phyloP scores from a whole-genome alignment of 371 early-diverging fungal species.

The Capniomyces stellatus region DNA sequence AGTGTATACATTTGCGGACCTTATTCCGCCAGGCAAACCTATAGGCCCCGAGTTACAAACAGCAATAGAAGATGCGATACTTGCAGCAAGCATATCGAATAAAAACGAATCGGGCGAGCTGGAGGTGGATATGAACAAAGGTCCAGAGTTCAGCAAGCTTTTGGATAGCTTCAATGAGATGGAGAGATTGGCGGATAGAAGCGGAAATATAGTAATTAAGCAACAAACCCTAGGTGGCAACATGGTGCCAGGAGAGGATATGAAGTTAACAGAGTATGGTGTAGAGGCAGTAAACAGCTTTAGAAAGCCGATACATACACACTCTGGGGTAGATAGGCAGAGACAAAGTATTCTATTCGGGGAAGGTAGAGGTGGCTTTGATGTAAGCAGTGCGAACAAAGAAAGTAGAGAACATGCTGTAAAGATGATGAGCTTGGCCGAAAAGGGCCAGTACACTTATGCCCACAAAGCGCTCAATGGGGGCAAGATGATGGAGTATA shows the following conservation, averaged over 20 bases:
- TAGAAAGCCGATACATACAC: too few species aligned
- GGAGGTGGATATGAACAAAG: neutral
- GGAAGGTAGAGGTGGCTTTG: too few species aligned
- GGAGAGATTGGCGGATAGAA: neutral
- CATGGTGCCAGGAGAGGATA: neutral
- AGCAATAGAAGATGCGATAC: constrained; percentile 2
- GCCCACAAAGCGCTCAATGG: too few species aligned
- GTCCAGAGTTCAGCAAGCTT: neutral
- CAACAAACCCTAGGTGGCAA: neutral
- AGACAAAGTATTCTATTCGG: too few species aligned
- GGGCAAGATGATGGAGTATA: too few species aligned
- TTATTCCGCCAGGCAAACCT: constrained; percentile 23
- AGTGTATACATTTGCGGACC: constrained; percentile 23
- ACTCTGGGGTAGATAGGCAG: too few species aligned
- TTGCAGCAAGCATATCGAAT: neutral
- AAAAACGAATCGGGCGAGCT: neutral
- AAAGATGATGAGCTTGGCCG: neutral
- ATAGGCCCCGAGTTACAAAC: constrained; percentile 20
- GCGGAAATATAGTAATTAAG: neutral
- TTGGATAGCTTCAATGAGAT: neutral
- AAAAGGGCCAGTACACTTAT: too few species aligned
- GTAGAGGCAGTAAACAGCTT: too few species aligned
- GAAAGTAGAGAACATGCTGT: neutral
- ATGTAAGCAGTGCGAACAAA: neutral
- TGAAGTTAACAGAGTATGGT: neutral